These are phyloP conservation scores for Rhizoclosmatium globosum DNA, from an alignment of 192 early-diverging fungal genomes.

Conservation along the genomic window DNA sequence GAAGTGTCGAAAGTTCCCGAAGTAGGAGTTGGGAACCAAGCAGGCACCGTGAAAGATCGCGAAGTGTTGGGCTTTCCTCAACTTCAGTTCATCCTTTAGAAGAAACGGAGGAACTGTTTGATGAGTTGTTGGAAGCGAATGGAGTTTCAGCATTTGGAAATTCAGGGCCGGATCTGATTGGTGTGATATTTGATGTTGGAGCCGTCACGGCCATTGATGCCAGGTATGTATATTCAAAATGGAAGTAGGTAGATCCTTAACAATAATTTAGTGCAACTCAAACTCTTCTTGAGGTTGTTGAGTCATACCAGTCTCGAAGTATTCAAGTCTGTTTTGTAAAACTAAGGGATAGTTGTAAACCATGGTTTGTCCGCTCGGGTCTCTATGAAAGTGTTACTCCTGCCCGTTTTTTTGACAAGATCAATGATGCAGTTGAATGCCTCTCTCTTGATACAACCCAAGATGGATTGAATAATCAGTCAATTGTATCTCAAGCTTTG, in stretches of 20 bases:
- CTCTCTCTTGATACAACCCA: not conserved
- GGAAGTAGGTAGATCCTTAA: not conserved
- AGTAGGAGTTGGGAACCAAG: not conserved
- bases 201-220: conserved; percentile 92
- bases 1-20: not conserved
- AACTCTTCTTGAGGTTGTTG: conserved; percentile 90
- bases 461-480: no score
- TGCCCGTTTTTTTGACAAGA: conserved; percentile 74
- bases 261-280: conserved; percentile 68
- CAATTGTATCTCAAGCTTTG: no score
- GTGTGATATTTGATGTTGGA: conserved; percentile 92
- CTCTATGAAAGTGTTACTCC: conserved; percentile 68
- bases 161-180: conserved; percentile 57
- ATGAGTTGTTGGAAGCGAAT: not conserved
- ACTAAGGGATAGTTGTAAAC: conserved; percentile 74
- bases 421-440: conserved; percentile 60
- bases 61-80: not conserved
- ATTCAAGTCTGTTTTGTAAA: conserved; percentile 95
- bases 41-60: not conserved
- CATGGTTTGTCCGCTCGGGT: conserved; percentile 77
- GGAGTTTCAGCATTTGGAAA: not conserved
- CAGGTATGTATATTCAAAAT: conserved; percentile 55
- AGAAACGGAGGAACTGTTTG: not conserved
- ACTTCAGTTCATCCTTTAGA: not conserved
- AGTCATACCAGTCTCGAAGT: conserved; percentile 78